Percentiles rank a stretch among this genome's conserved stretches.
phyloP scores from a whole-genome alignment of 805 yeast species.

The Candida tallmaniae region DNA sequence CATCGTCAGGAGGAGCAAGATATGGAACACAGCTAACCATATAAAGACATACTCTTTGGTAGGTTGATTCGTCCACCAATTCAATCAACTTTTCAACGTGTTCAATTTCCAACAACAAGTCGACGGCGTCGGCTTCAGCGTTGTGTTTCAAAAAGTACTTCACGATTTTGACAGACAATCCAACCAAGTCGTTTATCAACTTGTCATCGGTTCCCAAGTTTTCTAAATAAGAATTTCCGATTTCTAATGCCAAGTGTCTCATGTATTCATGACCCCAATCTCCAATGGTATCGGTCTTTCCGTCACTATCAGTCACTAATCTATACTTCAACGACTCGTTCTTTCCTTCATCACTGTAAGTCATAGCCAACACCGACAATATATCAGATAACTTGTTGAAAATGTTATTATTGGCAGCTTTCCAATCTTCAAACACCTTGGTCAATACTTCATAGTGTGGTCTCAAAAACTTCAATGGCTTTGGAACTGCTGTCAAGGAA shows the following conservation, averaged over 20 bases:
- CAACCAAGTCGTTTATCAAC: slow-evolving; percentile 43
- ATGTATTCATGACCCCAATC: slow-evolving; percentile 99
- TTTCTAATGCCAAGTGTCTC: slow-evolving; percentile 92
- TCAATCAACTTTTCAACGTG: slow-evolving; percentile 75
- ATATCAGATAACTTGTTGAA: slow-evolving; percentile 66
- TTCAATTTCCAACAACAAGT: slow-evolving; percentile 85
- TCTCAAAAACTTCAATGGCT: slow-evolving; percentile 91
- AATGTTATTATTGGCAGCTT: slow-evolving; percentile 21
- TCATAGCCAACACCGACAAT: slow-evolving; percentile 91
- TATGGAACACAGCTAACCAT: slow-evolving; percentile 96
- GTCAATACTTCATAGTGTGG: slow-evolving; percentile 76
- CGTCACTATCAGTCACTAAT: slow-evolving; percentile 44
- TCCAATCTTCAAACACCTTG: slow-evolving; percentile 65
- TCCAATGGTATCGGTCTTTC: slow-evolving; percentile 57
- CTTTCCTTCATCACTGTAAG: slow-evolving; percentile 77
- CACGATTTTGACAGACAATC: slow-evolving; percentile 70
- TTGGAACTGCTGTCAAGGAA: slow-evolving; percentile 99
- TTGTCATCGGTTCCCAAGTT: slow-evolving; percentile 32
- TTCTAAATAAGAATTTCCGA: slow-evolving; percentile 79
- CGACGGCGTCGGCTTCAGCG: slow-evolving; percentile 98
- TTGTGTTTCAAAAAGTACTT: slow-evolving; percentile 91
- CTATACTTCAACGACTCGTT: slow-evolving; percentile 80
- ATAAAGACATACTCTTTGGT: slow-evolving; percentile 85
- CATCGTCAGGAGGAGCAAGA: slow-evolving; percentile 91
- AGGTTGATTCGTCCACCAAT: slow-evolving; percentile 81